Evolutionary conservation across 2,329 filamentous ascomycete genomes (phyloP), one percentile per base, ranked within the genome.

Genomic region (Cytospora piceicola): DNA sequence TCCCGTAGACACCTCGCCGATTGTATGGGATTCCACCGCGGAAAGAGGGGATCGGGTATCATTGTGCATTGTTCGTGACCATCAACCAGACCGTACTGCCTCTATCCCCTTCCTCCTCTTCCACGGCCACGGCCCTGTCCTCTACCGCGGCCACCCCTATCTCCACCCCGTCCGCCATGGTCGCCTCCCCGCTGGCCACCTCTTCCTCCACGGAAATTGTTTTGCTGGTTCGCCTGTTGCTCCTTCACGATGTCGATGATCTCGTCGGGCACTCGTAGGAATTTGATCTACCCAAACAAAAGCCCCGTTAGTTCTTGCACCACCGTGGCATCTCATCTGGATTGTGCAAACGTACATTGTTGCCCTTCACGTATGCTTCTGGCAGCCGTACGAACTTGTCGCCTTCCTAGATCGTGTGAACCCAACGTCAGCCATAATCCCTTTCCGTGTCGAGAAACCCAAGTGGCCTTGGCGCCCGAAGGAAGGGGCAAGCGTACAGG

Each of bases 341-440:
- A 24, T 2, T 49, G 5, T 9, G 14, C 22, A 15, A 14, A 82
- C 90, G 68, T 80, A 97, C 94, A 76, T 98, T 99, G 80, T 98
- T 99, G 68, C 95, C 95, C 76, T 96, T 91, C 60, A 99, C 92
- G 75, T 99, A 99, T 66, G 94, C 93, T 77, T 99, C 96, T 42
- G 93, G 90, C 78, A 99, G 81, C 75, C 93, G 86, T 78, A 93
- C 90, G 79, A 99, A 99, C 76, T 91, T 94, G 79, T 98, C 94
- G 69, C 93, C 95, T 74, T 98, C 94, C 87, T 90, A 70, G n/a
- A 52, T 58, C 32, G 24, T 55, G 3, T 12, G 12, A 52, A n/a
- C 5, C 53, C 49, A 46, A 17, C 15, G 59, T 65, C 62, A 69
- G 67, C 67, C 39, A 7, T 49, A n/a, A 11, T 29, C 30, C 59